phyloP scores from a whole-genome alignment of 2,329 filamentous ascomycete genomes.

The Cercospora brassicicola region DNA sequence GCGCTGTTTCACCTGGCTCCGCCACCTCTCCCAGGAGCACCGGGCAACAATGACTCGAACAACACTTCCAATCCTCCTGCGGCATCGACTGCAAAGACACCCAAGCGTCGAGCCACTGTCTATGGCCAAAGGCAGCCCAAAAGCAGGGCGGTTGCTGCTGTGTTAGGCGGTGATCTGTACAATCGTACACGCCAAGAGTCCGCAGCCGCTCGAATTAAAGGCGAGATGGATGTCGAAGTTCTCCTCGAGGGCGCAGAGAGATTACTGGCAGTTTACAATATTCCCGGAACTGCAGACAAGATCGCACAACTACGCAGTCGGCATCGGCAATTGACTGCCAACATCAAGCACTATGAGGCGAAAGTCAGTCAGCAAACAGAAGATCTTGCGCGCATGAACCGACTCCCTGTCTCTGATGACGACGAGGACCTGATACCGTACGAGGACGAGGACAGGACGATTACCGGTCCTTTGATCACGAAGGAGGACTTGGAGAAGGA shows the following conservation, averaged over 20 bases:
- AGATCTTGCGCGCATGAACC: constrained; percentile 71
- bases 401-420: constrained; percentile 40
- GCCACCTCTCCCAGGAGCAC: constrained; percentile 53
- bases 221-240: constrained; percentile 82
- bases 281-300: constrained; percentile 73
- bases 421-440: constrained; percentile 44
- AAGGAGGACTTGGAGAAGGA: constrained; percentile 68
- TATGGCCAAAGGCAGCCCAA: constrained; percentile 55
- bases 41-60: constrained; percentile 43
- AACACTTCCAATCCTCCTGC: constrained; percentile 15
- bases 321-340: constrained; percentile 69
- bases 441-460: constrained; percentile 50
- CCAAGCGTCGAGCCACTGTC: constrained; percentile 51
- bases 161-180: constrained; percentile 84
- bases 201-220: constrained; percentile 52
- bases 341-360: constrained; percentile 76
- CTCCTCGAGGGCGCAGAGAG: constrained; percentile 85
- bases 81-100: constrained; percentile 19
- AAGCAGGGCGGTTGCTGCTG: constrained; percentile 84
- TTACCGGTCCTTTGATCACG: constrained; percentile 53
- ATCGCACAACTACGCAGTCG: constrained; percentile 72
- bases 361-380: constrained; percentile 74
- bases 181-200: constrained; percentile 68
- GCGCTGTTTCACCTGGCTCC: constrained; percentile 90
- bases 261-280: constrained; percentile 81